Evolutionary conservation across 306 rosid genomes (phyloP).

Genomic region (Sphenostylis stenocarpa): DNA sequence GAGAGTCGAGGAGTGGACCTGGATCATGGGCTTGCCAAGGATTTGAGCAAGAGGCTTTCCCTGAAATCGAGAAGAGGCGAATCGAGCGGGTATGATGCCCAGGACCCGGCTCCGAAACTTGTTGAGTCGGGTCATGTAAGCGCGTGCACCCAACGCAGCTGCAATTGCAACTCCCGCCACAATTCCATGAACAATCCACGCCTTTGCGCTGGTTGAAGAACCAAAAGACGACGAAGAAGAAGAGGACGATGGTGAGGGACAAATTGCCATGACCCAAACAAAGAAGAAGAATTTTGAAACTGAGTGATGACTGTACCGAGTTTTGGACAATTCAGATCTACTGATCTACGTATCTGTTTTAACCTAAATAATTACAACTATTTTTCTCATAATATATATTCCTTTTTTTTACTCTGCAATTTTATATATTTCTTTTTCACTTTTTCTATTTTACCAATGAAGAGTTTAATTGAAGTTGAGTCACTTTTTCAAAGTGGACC

Average conservation of each 20-base stretch:
- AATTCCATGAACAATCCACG: conserved; percentile 75
- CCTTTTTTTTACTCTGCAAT: too few species aligned
- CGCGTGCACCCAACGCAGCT: conserved; percentile 70
- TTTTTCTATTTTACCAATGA: too few species aligned
- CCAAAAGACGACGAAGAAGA: conserved; percentile 51
- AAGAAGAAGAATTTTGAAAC: background rate
- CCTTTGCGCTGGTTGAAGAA: conserved; percentile 51
- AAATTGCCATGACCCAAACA: conserved; percentile 34
- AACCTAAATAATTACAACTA: too few species aligned
- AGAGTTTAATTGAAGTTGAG: too few species aligned
- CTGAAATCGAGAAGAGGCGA: conserved; percentile 74
- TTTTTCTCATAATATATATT: too few species aligned
- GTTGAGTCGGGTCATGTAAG: conserved; percentile 49
- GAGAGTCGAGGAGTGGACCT: conserved; percentile 39
- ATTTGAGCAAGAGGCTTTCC: conserved; percentile 91
- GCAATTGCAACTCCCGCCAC: conserved; percentile 74
- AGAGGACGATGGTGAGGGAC: conserved; percentile 34
- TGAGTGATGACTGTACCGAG: background rate
- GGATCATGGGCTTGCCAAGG: conserved; percentile 99
- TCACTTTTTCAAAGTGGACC: too few species aligned
- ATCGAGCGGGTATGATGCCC: conserved; percentile 94
- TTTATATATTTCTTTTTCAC: too few species aligned
- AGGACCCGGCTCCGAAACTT: conserved; percentile 86
- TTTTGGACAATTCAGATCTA: background rate
- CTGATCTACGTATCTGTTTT: too few species aligned